Evolutionary conservation across 345 rosid species (phyloP), one percentile per base, ranked within the genome.

Genomic region (Cardiospermum halicacabum): DNA sequence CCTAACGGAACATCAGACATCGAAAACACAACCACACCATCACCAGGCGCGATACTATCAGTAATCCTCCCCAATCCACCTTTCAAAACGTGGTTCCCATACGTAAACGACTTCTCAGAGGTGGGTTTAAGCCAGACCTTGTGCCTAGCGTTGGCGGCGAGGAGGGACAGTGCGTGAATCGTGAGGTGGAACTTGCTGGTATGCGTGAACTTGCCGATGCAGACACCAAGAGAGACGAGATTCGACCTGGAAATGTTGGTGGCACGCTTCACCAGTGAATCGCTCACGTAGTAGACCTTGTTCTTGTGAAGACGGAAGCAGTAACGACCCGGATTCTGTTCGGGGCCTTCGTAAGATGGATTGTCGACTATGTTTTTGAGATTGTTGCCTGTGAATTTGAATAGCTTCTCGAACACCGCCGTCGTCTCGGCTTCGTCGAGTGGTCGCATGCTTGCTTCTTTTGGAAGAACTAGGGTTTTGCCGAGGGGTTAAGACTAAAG

Each of bases 41-140:
- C 96, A 55, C 92, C 90, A 16, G 87, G 81, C 13, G 71, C 74
- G 30, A 90, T 88, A 54, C 87, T 80, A 45, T 90, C 96, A 7
- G 96, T 93, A 63, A 90, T 88, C 85, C 87, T 88, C 45, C 97
- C 92, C 7, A 88, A 49, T 1, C 97, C 97, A 6, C 97, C 96
- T 80, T 90, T 93, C 78, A 88, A 67, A 32, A 93, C 97, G 75
- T 84, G 97, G 64, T 90, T 90, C 8, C 97, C 95, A 34, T 93
- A 93, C 72, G 88, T 71, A 75, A 88, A 93, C 68, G 97, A 88
- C 98, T 86, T 90, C 72, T 90, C 96, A n/a, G 92, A 82, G 0
- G 97, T 86, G 67, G 96, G 95, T 75, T 90, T 93, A 3, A 93
- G 82, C 97, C 97, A 90, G 13, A 90, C 97, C 74, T 93, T 93